phyloP scores from a whole-genome alignment of 2,329 filamentous ascomycete genomes.

The Claviceps quebecensis region DNA sequence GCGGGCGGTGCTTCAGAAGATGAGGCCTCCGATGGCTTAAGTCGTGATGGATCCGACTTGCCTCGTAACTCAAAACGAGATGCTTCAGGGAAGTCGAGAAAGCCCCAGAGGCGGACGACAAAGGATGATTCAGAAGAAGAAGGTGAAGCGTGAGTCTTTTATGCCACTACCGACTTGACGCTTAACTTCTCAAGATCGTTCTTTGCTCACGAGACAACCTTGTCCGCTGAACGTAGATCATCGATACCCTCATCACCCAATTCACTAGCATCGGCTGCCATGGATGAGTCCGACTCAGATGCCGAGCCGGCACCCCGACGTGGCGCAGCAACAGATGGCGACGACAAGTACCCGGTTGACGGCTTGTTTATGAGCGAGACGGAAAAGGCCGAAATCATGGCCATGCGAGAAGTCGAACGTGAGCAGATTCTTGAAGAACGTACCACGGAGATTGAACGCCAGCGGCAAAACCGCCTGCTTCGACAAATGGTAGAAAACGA shows the following conservation, averaged over 20 bases:
- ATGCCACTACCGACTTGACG: not conserved
- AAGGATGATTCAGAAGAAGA: slow-evolving; percentile 48
- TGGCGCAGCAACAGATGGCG: slow-evolving; percentile 34
- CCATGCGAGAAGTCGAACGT: slow-evolving; percentile 77
- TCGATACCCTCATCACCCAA: slow-evolving; percentile 54
- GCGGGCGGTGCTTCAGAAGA: slow-evolving; percentile 64
- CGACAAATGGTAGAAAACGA: slow-evolving; percentile 61
- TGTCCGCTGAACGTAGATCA: slow-evolving; percentile 35
- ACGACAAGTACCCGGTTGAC: slow-evolving; percentile 70
- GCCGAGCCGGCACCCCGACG: slow-evolving; percentile 25
- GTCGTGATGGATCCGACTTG: slow-evolving; percentile 42
- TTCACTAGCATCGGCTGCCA: slow-evolving; percentile 69
- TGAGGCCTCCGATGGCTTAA: slow-evolving; percentile 38
- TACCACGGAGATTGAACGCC: slow-evolving; percentile 65
- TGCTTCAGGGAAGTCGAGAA: slow-evolving; percentile 24
- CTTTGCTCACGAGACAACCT: slow-evolving; percentile 4
- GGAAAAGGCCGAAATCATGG: slow-evolving; percentile 68
- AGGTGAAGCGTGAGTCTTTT: slow-evolving; percentile 27
- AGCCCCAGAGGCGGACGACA: slow-evolving; percentile 32
- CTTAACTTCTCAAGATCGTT: too few relatives aligned
- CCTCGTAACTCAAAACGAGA: slow-evolving; percentile 25
- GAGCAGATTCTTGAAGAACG: slow-evolving; percentile 85
- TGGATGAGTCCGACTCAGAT: slow-evolving; percentile 73
- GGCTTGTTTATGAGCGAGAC: slow-evolving; percentile 64
- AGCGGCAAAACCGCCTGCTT: slow-evolving; percentile 69